These are phyloP conservation scores for Carpinus fangiana DNA, from an alignment of 306 rosid species.

Conservation along the genomic window DNA sequence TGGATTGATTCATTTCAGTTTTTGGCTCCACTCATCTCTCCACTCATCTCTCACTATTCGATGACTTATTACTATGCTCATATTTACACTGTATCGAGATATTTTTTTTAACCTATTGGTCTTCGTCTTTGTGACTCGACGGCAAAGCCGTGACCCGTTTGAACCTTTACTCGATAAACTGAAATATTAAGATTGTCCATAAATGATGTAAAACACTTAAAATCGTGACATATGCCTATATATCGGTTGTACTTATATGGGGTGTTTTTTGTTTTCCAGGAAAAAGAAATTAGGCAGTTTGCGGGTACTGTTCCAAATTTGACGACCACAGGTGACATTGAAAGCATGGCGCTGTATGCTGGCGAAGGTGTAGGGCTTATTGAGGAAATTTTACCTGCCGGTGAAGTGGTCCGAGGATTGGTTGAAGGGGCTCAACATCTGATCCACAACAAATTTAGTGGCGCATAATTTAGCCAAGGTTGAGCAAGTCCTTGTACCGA, in stretches of 20 bases:
- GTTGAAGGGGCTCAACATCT: conserved; percentile 75
- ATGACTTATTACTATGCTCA: no score
- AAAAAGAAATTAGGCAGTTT: conserved; percentile 55
- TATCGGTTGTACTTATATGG: neutral
- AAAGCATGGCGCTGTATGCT: conserved; percentile 91
- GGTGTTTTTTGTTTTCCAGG: conserved; percentile 36
- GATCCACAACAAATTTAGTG: conserved; percentile 41
- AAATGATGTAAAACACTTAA: no score
- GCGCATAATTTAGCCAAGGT: neutral
- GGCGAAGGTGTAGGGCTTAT: conserved; percentile 76
- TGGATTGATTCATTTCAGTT: neutral
- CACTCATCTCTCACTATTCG: no score
- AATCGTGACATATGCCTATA: neutral
- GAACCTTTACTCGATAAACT: no score
- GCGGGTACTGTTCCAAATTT: conserved; percentile 70
- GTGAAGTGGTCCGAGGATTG: conserved; percentile 59
- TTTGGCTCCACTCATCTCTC: no score
- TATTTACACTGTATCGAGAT: no score
- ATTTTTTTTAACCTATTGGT: no score
- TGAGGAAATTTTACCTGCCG: conserved; percentile 67
- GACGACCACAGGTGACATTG: conserved; percentile 64
- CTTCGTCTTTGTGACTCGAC: no score
- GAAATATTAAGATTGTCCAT: no score
- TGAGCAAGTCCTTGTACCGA: neutral
- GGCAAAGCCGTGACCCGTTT: no score